These are phyloP conservation scores for Thalassiosira mediterranea DNA, from an alignment of 352 stramenopile species.

Conservation along the genomic window DNA sequence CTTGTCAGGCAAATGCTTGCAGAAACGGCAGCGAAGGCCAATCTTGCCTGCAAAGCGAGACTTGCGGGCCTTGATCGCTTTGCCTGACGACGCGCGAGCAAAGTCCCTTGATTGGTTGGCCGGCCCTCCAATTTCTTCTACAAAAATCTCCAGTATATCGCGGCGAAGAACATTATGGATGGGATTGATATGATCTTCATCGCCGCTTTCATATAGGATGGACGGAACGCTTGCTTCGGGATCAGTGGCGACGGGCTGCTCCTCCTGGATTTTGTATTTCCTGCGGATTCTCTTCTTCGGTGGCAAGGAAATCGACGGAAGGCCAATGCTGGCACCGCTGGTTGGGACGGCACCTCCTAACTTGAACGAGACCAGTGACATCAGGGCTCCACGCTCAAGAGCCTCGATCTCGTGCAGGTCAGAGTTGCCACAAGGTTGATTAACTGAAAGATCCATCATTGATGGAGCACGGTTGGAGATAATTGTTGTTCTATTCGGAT, in stretches of 20 bases:
- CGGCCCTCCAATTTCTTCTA: conserved; percentile 10
- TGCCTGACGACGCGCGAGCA: background rate
- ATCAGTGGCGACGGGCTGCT: background rate
- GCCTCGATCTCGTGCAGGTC: conserved; percentile 25
- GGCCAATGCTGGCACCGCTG: conserved; percentile 1
- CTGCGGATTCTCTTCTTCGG: conserved; percentile 21
- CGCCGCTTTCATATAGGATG: conserved; percentile 14
- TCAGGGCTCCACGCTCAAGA: conserved; percentile 12
- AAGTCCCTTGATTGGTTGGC: background rate
- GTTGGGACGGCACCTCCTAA: background rate
- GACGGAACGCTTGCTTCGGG: conserved; percentile 6
- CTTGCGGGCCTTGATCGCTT: background rate
- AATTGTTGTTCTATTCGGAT: too few relatives aligned
- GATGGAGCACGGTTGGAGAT: too few relatives aligned
- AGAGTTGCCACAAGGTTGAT: too few relatives aligned
- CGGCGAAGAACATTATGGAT: conserved; percentile 39
- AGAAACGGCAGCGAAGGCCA: conserved; percentile 30
- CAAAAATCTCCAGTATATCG: conserved; percentile 41
- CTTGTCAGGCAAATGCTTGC: conserved; percentile 23
- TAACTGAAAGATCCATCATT: too few relatives aligned
- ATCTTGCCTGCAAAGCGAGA: conserved; percentile 23
- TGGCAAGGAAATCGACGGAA: background rate
- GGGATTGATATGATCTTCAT: conserved; percentile 29
- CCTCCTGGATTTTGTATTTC: conserved; percentile 6
- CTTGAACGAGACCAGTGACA: conserved; percentile 20